Conservation (phyloP, 2,329 filamentous ascomycete genomes). For the Monosporascus sp. region DNA sequence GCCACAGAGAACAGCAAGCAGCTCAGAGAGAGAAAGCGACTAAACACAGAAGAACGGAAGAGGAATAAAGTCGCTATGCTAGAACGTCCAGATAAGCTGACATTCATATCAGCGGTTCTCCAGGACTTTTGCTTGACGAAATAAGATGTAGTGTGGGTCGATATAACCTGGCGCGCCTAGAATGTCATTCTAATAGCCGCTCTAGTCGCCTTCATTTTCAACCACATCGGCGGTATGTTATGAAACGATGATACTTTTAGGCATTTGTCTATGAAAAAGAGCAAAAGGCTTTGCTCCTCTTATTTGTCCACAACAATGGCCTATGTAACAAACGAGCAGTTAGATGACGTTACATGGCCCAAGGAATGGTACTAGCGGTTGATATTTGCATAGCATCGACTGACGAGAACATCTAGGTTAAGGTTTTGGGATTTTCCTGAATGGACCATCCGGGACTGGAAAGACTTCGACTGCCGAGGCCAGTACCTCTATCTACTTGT, state of each 20-base stretch:
- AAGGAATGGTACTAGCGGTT: constrained; percentile 24
- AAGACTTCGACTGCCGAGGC: constrained; percentile 39
- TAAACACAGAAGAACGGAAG: not conserved
- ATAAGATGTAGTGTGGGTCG: not conserved
- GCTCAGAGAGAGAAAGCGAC: not conserved
- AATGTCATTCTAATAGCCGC: not conserved
- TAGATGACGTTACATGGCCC: constrained; percentile 5
- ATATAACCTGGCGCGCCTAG: not conserved
- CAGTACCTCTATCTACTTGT: not conserved
- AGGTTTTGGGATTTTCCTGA: constrained; percentile 37
- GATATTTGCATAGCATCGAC: not conserved
- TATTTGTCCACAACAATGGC: constrained; percentile 1
- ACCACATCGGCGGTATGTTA: constrained; percentile 3
- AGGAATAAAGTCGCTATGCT: not conserved
- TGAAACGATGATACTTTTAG: constrained; percentile 4
- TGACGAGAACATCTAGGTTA: constrained; percentile 19
- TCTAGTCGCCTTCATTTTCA: constrained; percentile 4
- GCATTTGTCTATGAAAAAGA: constrained; percentile 2
- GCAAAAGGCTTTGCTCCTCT: constrained; percentile 4
- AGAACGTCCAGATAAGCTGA: not conserved
- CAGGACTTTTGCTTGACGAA: not conserved
- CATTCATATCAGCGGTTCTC: not conserved
- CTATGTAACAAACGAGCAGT: constrained; percentile 1
- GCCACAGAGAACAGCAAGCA: not conserved
- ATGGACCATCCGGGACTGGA: constrained; percentile 37